Evolutionary conservation across 2,329 filamentous ascomycete genomes (phyloP).

Genomic region (Fusarium musae): DNA sequence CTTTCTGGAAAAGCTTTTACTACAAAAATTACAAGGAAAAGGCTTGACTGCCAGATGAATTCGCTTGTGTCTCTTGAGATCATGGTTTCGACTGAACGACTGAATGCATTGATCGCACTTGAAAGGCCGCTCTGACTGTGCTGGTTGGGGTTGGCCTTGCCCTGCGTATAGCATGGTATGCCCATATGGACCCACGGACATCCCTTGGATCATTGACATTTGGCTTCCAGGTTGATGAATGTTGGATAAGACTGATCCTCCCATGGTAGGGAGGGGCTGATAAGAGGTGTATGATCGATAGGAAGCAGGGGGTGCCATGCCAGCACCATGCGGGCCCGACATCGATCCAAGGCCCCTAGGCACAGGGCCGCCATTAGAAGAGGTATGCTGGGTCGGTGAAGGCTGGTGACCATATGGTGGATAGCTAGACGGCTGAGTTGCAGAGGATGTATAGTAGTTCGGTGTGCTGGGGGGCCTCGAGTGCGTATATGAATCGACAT

Average conservation of each 20-base stretch:
- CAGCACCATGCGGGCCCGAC: slow-evolving; percentile 38
- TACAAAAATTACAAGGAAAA: slow-evolving; percentile 89
- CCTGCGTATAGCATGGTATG: slow-evolving; percentile 70
- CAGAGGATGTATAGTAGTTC: slow-evolving; percentile 68
- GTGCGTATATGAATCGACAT: slow-evolving; percentile 66
- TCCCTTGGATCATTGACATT: slow-evolving; percentile 74
- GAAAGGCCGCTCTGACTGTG: slow-evolving; percentile 83
- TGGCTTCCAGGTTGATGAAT: slow-evolving; percentile 78
- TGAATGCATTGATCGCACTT: slow-evolving; percentile 93
- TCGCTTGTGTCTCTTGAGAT: slow-evolving; percentile 93
- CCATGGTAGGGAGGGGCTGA: slow-evolving; percentile 69
- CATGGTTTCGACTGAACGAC: slow-evolving; percentile 96
- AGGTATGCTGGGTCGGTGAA: slow-evolving; percentile 58
- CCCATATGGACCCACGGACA: slow-evolving; percentile 66
- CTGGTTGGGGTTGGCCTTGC: slow-evolving; percentile 58
- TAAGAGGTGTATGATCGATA: slow-evolving; percentile 59
- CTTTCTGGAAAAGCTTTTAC: slow-evolving; percentile 96
- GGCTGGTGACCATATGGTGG: slow-evolving; percentile 55
- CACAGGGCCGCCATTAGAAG: slow-evolving; percentile 54
- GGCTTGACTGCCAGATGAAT: slow-evolving; percentile 97
- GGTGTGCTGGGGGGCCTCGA: slow-evolving; percentile 66
- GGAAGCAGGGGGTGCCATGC: slow-evolving; percentile 61
- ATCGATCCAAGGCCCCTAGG: slow-evolving; percentile 53
- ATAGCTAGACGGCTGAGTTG: slow-evolving; percentile 59
- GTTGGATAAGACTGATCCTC: slow-evolving; percentile 79